Conservation (phyloP, 2,329 filamentous ascomycete genomes). For the Periconia sp. region DNA sequence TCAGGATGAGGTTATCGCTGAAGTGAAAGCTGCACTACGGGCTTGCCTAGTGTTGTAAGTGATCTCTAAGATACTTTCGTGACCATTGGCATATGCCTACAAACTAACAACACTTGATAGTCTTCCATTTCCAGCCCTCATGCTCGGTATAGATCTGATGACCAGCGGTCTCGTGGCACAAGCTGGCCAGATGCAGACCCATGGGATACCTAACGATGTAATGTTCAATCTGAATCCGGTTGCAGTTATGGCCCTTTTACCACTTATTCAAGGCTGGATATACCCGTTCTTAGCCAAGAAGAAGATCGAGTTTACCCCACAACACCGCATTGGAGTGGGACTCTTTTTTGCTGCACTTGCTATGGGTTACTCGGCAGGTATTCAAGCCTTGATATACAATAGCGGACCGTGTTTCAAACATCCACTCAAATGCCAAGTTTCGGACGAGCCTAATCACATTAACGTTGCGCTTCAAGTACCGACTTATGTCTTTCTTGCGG, state of each 20-base stretch:
- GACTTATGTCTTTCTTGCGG: slow-evolving; percentile 39
- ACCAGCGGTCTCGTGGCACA: slow-evolving; percentile 27
- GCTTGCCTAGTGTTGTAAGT: too few species aligned
- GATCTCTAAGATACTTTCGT: too few species aligned
- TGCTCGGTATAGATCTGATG: slow-evolving; percentile 30
- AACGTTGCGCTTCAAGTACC: slow-evolving; percentile 45
- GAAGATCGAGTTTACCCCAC: slow-evolving; percentile 15
- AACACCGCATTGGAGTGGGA: slow-evolving; percentile 16
- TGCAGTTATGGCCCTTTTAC: slow-evolving; percentile 74
- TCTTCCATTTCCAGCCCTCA: slow-evolving; percentile 20
- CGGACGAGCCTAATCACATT: slow-evolving; percentile 38
- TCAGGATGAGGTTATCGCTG: too few species aligned
- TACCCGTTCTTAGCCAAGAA: slow-evolving; percentile 13
- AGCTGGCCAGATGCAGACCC: slow-evolving; percentile 33
- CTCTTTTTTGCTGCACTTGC: slow-evolving; percentile 19
- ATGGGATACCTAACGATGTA: slow-evolving; percentile 76
- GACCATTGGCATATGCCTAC: background rate
- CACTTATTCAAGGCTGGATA: slow-evolving; percentile 50
- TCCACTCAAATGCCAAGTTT: slow-evolving; percentile 43
- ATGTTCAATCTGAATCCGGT: slow-evolving; percentile 77
- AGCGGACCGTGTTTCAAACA: slow-evolving; percentile 29
- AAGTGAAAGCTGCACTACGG: too few species aligned
- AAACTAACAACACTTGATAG: slow-evolving; percentile 2
- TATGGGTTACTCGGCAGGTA: slow-evolving; percentile 24
- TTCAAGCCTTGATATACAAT: slow-evolving; percentile 33